phyloP scores from a whole-genome alignment of 2,329 filamentous ascomycete genomes.

The Amauroascus niger region DNA sequence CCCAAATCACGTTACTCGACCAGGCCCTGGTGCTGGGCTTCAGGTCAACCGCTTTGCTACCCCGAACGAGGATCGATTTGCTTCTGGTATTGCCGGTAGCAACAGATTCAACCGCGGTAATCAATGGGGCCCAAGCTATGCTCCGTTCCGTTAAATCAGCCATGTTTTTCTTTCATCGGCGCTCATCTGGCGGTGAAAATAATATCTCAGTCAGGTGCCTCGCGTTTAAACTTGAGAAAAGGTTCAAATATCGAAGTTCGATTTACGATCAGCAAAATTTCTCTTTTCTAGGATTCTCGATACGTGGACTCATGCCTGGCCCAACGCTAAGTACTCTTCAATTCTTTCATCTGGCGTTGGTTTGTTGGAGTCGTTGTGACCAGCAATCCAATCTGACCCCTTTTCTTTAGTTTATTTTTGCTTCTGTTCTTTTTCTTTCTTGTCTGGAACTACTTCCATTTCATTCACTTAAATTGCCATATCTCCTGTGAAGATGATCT shows the following conservation, averaged over 20 bases:
- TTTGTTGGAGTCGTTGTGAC: constrained; percentile 18
- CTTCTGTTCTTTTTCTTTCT: constrained; percentile 16
- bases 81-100: constrained; percentile 20
- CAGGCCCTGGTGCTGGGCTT: constrained; percentile 69
- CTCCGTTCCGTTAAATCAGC: constrained; percentile 29
- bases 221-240: constrained; percentile 1
- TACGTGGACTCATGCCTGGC: constrained; percentile 19
- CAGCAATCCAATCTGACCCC: constrained; percentile 18
- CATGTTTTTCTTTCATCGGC: neutral
- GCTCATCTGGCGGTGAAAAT: neutral
- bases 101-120: constrained; percentile 28
- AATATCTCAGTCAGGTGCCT: constrained; percentile 5
- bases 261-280: constrained; percentile 20
- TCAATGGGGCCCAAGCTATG: constrained; percentile 32
- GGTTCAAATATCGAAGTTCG: constrained; percentile 15
- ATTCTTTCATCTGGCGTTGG: constrained; percentile 22
- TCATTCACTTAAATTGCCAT: constrained; percentile 24
- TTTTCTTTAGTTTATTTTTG: constrained; percentile 20
- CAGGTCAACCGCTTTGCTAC: constrained; percentile 51
- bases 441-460: constrained; percentile 20
- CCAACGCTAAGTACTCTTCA: constrained; percentile 16
- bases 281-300: constrained; percentile 21
- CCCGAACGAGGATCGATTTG: constrained; percentile 36
- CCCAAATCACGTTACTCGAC: constrained; percentile 76
- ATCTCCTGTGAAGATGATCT: constrained; percentile 23